A percentile compares a stretch with the other conserved stretches of the same genome.
These are phyloP conservation scores for Penicillium decumbens DNA, from an alignment of 2,329 filamentous ascomycete genomes.

Conservation along the genomic window DNA sequence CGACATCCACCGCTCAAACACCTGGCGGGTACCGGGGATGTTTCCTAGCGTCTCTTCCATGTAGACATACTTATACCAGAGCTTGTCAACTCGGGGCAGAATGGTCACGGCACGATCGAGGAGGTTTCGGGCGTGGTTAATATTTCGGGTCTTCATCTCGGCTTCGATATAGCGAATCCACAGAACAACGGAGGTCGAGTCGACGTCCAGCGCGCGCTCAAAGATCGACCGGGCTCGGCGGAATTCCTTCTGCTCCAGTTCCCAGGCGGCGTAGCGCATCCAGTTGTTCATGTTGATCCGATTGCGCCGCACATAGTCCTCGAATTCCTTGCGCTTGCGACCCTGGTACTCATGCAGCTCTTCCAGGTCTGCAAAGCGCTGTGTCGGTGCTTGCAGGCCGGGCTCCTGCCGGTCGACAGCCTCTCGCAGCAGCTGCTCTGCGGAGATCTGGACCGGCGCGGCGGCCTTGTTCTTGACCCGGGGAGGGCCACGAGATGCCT, in stretches of 20 bases:
- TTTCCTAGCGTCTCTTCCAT: slow-evolving; percentile 98
- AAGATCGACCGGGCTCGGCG: slow-evolving; percentile 87
- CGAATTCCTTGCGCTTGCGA: slow-evolving; percentile 91
- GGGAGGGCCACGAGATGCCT: slow-evolving; percentile 82
- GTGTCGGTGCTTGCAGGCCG: slow-evolving; percentile 79
- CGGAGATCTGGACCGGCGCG: slow-evolving; percentile 85
- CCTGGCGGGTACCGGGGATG: slow-evolving; percentile 81
- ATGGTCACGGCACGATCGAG: slow-evolving; percentile 93
- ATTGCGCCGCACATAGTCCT: slow-evolving; percentile 95
- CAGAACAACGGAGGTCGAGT: slow-evolving; percentile 76
- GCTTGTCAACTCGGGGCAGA: slow-evolving; percentile 83
- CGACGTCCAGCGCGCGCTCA: slow-evolving; percentile 87
- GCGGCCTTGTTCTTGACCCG: slow-evolving; percentile 98
- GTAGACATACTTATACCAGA: slow-evolving; percentile 99
- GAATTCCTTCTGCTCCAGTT: slow-evolving; percentile 97
- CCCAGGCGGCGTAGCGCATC: slow-evolving; percentile 96
- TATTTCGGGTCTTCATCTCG: slow-evolving; percentile 92
- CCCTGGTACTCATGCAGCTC: slow-evolving; percentile 97
- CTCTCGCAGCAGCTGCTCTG: slow-evolving; percentile 94
- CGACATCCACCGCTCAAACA: slow-evolving; percentile 97
- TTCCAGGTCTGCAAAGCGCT: slow-evolving; percentile 92
- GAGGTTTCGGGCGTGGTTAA: slow-evolving; percentile 93
- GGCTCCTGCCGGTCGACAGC: slow-evolving; percentile 94
- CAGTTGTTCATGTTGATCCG: slow-evolving; percentile 97
- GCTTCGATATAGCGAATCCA: slow-evolving; percentile 94